phyloP scores from a whole-genome alignment of 164 flowering plant species.

The Euptelea pleiosperma region DNA sequence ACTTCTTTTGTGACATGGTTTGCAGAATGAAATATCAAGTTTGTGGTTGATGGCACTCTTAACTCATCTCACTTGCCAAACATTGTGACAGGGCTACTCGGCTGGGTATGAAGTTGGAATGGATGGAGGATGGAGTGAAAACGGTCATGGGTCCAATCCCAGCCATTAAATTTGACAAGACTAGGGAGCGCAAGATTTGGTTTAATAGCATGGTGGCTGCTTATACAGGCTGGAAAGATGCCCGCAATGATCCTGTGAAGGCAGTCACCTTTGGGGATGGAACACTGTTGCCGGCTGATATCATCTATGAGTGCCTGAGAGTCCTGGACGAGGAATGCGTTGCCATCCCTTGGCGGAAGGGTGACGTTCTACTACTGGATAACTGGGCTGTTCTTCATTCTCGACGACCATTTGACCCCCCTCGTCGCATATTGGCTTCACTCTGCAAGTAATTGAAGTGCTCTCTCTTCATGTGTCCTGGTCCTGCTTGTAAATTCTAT shows the following conservation, averaged over 20 bases:
- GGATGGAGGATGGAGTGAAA: slow-evolving; percentile 76
- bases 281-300: slow-evolving; percentile 60
- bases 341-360: slow-evolving; percentile 83
- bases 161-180: slow-evolving; percentile 62
- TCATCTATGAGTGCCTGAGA: slow-evolving; percentile 56
- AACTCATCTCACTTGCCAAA: not conserved
- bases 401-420: slow-evolving; percentile 65
- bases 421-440: slow-evolving; percentile 82
- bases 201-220: slow-evolving; percentile 93
- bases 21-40: not conserved
- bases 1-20: too few relatives aligned
- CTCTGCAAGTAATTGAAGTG: slow-evolving; percentile 57
- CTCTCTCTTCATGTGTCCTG: not conserved
- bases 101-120: slow-evolving; percentile 77
- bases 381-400: slow-evolving; percentile 88
- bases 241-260: slow-evolving; percentile 66
- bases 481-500: slow-evolving; percentile 1
- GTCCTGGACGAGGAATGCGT: slow-evolving; percentile 77
- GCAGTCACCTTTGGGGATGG: slow-evolving; percentile 91
- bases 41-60: not conserved
- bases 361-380: slow-evolving; percentile 74
- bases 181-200: slow-evolving; percentile 81
- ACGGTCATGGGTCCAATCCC: slow-evolving; percentile 82
- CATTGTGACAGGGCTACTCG: slow-evolving; percentile 64
- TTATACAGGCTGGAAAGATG: slow-evolving; percentile 80